phyloP scores from a whole-genome alignment of 495 filamentous ascomycete genomes.

The Aspergillus saccharolyticus region DNA sequence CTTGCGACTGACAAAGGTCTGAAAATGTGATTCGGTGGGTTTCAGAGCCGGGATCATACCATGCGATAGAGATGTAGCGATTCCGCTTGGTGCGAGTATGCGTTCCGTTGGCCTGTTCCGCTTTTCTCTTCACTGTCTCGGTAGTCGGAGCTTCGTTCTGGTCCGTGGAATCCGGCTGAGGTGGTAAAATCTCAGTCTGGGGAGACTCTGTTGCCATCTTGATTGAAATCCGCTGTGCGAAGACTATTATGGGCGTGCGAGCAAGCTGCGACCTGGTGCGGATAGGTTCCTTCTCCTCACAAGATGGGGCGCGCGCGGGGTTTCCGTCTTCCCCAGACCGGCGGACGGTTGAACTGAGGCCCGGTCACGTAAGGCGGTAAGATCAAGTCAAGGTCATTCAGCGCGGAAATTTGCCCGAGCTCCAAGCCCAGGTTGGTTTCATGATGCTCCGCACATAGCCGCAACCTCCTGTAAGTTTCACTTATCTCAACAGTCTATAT shows the following conservation, averaged over 20 bases:
- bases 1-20: background rate
- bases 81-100: slow-evolving; percentile 51
- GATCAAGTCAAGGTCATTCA: background rate
- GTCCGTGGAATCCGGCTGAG: slow-evolving; percentile 22
- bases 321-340: slow-evolving; percentile 37
- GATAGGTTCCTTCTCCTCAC: slow-evolving; percentile 36
- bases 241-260: slow-evolving; percentile 12
- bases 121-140: slow-evolving; percentile 44
- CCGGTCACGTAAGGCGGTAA: background rate
- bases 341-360: background rate
- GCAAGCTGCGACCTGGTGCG: slow-evolving; percentile 30
- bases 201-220: slow-evolving; percentile 41
- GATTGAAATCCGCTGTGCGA: slow-evolving; percentile 3
- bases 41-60: slow-evolving; percentile 48
- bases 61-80: slow-evolving; percentile 89
- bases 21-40: background rate
- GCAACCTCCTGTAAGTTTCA: background rate
- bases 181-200: slow-evolving; percentile 25
- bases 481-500: slow-evolving; percentile 22
- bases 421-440: background rate
- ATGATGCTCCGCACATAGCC: background rate
- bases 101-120: slow-evolving; percentile 44
- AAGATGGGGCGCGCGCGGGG: slow-evolving; percentile 30
- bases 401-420: slow-evolving; percentile 1
- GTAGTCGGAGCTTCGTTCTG: slow-evolving; percentile 19